Base-by-base conservation (phyloP, 345 rosid genomes). In the Eucalyptus tenuipes region DNA sequence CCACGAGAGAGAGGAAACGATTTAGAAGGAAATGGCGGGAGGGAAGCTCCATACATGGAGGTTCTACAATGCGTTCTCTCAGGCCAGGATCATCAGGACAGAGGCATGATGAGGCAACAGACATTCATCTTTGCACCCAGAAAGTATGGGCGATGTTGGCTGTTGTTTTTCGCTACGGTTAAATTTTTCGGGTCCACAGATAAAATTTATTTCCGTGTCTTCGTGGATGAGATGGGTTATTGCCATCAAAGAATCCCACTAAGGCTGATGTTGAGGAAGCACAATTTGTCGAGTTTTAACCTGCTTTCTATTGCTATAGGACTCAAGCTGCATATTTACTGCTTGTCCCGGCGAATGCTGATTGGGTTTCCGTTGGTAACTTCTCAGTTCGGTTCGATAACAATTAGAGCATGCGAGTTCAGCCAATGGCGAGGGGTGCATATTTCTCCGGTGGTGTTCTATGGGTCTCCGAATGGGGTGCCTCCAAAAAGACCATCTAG, bases 401-500 rank as follows among this genome's bases (percentile, higher is more conserved):
- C 90, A 37, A 91, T 88, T 52, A 48, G 90, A 88, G 88, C 87
- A 24, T 90, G 91, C 55, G 90, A 55, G 15, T 68, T 85, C 49
- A 85, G 81, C 81, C 81, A 71, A 37, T 18, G 88, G 71, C 5
- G 52, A 79, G 93, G 94, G 86, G 92, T 89, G 90, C 95, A 93
- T 90, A 87, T 95, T 80, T 96, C 99, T 52, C 97, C 99, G 0
- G 79, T 95, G 89, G 96, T 97, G 27, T 97, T 97, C 87, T 97
- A 95, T 31, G 96, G 98, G 7, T 95, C 99, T 87, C 98, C 98
- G 6, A 92, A 92, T 57, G 98, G 98, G 8, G 95, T 97, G 90
- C 99, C 98, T 88, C 98, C 99, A 7, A 97, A 97, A 92, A 93
- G 93, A 86, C 98, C 99, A 17, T 92, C 95, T 90, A 96, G 99